Conservation (phyloP, 2,329 filamentous ascomycete species). For the Tolypocladium ophioglossoides region DNA sequence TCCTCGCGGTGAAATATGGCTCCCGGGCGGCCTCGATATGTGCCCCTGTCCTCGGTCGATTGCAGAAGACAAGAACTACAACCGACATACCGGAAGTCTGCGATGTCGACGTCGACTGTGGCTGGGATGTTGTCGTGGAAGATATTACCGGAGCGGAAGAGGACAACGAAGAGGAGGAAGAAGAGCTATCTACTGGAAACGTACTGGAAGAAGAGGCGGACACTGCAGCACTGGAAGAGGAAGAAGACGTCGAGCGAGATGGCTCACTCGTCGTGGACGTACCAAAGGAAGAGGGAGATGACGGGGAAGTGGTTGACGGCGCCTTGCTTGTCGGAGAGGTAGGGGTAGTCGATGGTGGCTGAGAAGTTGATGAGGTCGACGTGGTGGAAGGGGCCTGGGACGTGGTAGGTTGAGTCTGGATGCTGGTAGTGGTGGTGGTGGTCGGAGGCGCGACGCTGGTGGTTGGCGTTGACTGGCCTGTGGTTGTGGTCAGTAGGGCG, state of each 20-base stretch:
- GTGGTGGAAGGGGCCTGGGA: constrained; percentile 3
- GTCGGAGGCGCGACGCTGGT: constrained; percentile 3
- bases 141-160: constrained; percentile 14
- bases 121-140: constrained; percentile 7
- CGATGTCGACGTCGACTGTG: constrained; percentile 5
- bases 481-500: not conserved
- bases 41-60: not conserved
- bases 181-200: constrained; percentile 14
- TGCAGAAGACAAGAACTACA: not conserved
- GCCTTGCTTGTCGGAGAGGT: constrained; percentile 2
- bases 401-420: constrained; percentile 3
- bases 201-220: constrained; percentile 22
- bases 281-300: constrained; percentile 10
- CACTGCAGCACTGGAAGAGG: constrained; percentile 15
- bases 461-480: not conserved
- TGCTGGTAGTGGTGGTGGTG: constrained; percentile 3
- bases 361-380: constrained; percentile 1
- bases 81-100: constrained; percentile 20
- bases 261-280: constrained; percentile 16
- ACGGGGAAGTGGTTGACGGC: constrained; percentile 4
- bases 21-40: not conserved
- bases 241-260: constrained; percentile 19
- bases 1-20: not conserved
- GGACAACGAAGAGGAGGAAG: constrained; percentile 9
- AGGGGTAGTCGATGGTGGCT: constrained; percentile 6